These are phyloP conservation scores for Thelonectria olida DNA, from an alignment of 2,329 filamentous ascomycete genomes.

Conservation along the genomic window DNA sequence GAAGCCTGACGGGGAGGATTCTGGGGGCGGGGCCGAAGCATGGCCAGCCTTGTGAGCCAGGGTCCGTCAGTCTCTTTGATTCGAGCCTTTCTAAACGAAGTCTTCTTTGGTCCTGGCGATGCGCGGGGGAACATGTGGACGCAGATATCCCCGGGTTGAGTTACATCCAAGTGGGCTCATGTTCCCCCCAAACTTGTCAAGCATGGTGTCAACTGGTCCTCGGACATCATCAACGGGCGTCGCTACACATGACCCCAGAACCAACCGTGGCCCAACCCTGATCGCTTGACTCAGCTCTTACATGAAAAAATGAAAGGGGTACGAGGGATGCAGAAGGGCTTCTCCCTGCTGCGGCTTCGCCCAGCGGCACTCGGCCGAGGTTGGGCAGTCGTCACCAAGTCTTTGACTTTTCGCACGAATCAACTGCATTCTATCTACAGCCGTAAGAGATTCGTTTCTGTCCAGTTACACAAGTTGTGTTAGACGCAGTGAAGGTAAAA, in stretches of 20 bases:
- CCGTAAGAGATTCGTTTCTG: too few species aligned
- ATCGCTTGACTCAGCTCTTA: neutral
- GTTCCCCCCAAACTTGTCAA: neutral
- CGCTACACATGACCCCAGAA: neutral
- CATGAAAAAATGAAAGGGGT: neutral
- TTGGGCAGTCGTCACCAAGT: neutral
- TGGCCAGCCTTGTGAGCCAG: neutral
- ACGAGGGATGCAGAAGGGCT: neutral
- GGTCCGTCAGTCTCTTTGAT: neutral
- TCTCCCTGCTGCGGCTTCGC: neutral
- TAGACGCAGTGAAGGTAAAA: too few species aligned
- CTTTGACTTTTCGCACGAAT: neutral
- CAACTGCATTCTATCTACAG: neutral
- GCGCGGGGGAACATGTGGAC: neutral
- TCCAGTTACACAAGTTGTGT: too few species aligned
- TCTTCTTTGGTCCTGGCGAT: neutral
- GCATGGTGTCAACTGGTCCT: neutral
- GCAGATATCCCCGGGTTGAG: neutral
- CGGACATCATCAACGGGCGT: neutral
- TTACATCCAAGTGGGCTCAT: conserved; percentile 12
- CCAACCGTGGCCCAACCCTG: neutral
- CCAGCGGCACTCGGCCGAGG: neutral
- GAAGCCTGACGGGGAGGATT: neutral
- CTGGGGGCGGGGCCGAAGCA: conserved; percentile 8
- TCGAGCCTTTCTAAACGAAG: neutral